These are phyloP conservation scores for Piromyces finnis DNA, from an alignment of 192 early-diverging fungal genomes.

Conservation along the genomic window DNA sequence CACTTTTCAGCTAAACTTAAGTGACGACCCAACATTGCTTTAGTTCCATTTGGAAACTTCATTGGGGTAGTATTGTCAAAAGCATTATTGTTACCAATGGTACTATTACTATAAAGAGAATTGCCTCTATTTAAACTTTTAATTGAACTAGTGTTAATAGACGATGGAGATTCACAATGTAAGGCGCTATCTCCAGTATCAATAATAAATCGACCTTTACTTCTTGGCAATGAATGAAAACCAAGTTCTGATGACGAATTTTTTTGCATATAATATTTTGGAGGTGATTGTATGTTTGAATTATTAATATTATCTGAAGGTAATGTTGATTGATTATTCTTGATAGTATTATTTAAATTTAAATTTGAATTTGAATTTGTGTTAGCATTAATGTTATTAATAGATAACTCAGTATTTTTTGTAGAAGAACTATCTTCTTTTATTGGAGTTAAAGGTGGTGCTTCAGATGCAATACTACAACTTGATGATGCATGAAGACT, in stretches of 20 bases:
- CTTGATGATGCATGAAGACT: background rate
- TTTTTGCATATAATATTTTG: background rate
- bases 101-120: background rate
- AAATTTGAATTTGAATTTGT: background rate
- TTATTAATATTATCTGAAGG: background rate
- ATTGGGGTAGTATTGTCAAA: background rate
- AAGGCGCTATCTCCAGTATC: background rate
- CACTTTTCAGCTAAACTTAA: background rate
- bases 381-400: background rate
- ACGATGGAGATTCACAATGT: background rate
- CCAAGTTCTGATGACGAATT: background rate
- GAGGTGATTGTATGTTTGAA: background rate
- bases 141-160: background rate
- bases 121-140: background rate
- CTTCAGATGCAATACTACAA: background rate
- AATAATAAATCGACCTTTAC: background rate
- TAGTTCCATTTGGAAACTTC: background rate
- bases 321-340: background rate
- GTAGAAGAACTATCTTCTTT: background rate
- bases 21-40: background rate
- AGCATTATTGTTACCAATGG: background rate
- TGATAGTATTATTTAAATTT: background rate
- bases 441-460: background rate
- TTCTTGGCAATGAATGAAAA: background rate
- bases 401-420: background rate